phyloP scores from a whole-genome alignment of 2,329 filamentous ascomycete genomes.

The Paradendryphiella salina region DNA sequence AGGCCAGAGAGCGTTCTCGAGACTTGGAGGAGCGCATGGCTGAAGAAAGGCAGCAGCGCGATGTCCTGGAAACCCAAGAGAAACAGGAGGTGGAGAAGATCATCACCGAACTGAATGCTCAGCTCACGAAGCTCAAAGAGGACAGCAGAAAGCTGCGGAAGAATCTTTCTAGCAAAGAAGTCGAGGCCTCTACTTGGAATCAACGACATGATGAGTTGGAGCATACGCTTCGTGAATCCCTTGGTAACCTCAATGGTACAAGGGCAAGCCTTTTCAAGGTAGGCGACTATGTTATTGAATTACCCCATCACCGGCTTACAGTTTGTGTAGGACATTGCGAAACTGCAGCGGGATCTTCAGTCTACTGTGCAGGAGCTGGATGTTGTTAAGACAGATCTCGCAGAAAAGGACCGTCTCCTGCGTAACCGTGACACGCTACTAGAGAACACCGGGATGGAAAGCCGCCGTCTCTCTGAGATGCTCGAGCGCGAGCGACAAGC shows the following conservation, averaged over 20 bases:
- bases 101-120: slow-evolving; percentile 87
- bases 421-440: slow-evolving; percentile 86
- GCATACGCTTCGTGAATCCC: slow-evolving; percentile 79
- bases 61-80: slow-evolving; percentile 82
- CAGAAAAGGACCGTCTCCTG: slow-evolving; percentile 89
- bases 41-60: slow-evolving; percentile 81
- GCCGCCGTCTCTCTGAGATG: slow-evolving; percentile 79
- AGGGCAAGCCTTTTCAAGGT: slow-evolving; percentile 82
- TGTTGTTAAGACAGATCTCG: slow-evolving; percentile 71
- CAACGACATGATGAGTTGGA: slow-evolving; percentile 88
- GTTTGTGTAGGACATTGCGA: slow-evolving; percentile 69
- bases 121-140: slow-evolving; percentile 80
- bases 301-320: slow-evolving; percentile 23
- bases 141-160: slow-evolving; percentile 82
- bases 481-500: slow-evolving; percentile 87
- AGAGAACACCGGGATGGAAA: slow-evolving; percentile 86
- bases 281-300: slow-evolving; percentile 10
- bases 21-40: slow-evolving; percentile 66
- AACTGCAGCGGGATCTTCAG: slow-evolving; percentile 85
- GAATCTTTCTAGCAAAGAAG: slow-evolving; percentile 78
- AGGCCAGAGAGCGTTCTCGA: slow-evolving; percentile 72
- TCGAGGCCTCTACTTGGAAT: slow-evolving; percentile 89
- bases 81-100: slow-evolving; percentile 95
- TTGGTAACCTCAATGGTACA: slow-evolving; percentile 86
- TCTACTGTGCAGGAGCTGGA: slow-evolving; percentile 82